Evolutionary conservation across 1,284 basidiomycete genomes (phyloP), one percentile per base, ranked within the genome.

Genomic region (Cryptococcus sp.): DNA sequence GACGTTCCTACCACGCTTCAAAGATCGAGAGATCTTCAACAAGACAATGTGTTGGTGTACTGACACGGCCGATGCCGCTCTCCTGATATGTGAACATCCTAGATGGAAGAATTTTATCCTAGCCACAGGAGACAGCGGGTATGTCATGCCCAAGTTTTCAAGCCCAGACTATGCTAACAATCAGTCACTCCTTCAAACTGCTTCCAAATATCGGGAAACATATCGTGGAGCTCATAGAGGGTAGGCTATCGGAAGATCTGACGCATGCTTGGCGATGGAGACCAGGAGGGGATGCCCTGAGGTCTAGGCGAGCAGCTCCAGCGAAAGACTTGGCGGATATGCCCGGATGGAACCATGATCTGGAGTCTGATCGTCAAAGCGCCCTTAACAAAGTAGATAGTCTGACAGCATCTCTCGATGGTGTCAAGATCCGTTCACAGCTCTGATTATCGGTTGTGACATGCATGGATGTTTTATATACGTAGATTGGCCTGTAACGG

Each of bases 161-260:
- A n/a, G n/a, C n/a, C n/a, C n/a, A n/a, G n/a, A n/a, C n/a, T n/a
- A n/a, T n/a, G 41, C 18, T 21, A 14, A 16, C 14, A 39, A 5
- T 7, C 14, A 53, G 63, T 10, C 67, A 70, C 41, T 59, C 66
- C 0, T 73, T 73, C 60, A 65, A 72, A 55, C 73, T 76, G 47
- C 57, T 79, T 0, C 78, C 78, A 1, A 65, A 64, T 25, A 63
- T 78, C 13, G 78, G 77, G 4, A 54, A 56, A 2, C 54, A 77
- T 16, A 64, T 77, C 7, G 66, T 59, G 3, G 69, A 74, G 25
- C 52, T 72, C 1, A 56, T 77, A 1, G 71, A 74, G 46, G 69
- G 60, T 19, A 67, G 62, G 56, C 61, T 68, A 22, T 59, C 66
- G 3, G 48, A 50, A 7, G 66, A 67, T 7, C 52, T 59, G 18